Evolutionary conservation across 352 stramenopile species (phyloP).

Genomic region (Albugo laibachii): DNA sequence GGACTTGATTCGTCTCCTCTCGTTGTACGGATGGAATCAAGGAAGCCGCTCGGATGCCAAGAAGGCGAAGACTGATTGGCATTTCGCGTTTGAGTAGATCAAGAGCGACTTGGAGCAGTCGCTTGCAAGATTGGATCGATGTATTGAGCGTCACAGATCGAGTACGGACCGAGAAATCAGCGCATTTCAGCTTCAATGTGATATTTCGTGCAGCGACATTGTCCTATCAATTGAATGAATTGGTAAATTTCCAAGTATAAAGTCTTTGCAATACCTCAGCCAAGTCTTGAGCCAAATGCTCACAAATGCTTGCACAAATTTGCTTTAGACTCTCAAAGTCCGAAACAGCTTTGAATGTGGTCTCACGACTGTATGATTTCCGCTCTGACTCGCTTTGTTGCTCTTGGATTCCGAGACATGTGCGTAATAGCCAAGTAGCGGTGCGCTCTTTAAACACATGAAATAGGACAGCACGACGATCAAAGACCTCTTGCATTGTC

Average conservation of each 20-base stretch:
- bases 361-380: constrained; percentile 63
- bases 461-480: constrained; percentile 27
- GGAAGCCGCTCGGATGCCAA: constrained; percentile 34
- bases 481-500: constrained; percentile 67
- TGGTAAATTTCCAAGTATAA: not conserved
- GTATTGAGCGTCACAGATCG: constrained; percentile 24
- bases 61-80: constrained; percentile 38
- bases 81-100: constrained; percentile 38
- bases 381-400: constrained; percentile 26
- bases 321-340: constrained; percentile 17
- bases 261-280: constrained; percentile 7
- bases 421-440: constrained; percentile 47
- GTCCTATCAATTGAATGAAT: not conserved
- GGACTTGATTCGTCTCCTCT: constrained; percentile 5
- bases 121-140: constrained; percentile 18
- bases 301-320: constrained; percentile 47
- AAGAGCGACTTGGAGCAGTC: constrained; percentile 21
- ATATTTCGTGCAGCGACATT: constrained; percentile 25
- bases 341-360: constrained; percentile 29
- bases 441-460: constrained; percentile 52
- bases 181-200: constrained; percentile 54
- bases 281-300: constrained; percentile 31
- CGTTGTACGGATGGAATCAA: constrained; percentile 15
- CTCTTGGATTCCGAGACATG: constrained; percentile 35
- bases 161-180: constrained; percentile 33